A percentile compares a stretch with the other conserved stretches of the same genome.
These are phyloP conservation scores for Nematodospora valgi DNA, from an alignment of 805 yeast species.

Conservation along the genomic window DNA sequence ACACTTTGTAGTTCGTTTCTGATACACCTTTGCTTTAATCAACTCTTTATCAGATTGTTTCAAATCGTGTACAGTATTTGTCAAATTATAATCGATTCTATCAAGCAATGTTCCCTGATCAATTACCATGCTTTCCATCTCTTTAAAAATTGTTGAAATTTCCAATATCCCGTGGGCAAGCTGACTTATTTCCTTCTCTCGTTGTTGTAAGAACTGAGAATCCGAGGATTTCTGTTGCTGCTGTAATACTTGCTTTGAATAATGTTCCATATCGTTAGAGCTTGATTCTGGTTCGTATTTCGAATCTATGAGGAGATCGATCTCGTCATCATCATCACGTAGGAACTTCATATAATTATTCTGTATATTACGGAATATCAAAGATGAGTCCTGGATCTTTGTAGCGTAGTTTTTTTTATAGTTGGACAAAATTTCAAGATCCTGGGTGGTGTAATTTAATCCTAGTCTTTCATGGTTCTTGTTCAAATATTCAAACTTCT, in stretches of 20 bases:
- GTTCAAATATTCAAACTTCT: slow-evolving; percentile 50
- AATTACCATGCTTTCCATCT: slow-evolving; percentile 84
- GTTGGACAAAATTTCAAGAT: slow-evolving; percentile 68
- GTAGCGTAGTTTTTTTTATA: slow-evolving; percentile 82
- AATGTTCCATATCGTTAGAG: slow-evolving; percentile 27
- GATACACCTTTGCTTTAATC: slow-evolving; percentile 72
- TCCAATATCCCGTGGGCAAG: slow-evolving; percentile 94
- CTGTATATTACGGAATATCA: slow-evolving; percentile 81
- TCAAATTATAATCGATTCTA: slow-evolving; percentile 88
- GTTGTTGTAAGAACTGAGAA: slow-evolving; percentile 16
- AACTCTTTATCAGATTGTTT: slow-evolving; percentile 77
- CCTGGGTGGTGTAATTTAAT: slow-evolving; percentile 41
- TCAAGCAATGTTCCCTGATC: slow-evolving; percentile 96
- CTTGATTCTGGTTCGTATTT: slow-evolving; percentile 13
- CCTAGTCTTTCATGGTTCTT: slow-evolving; percentile 40
- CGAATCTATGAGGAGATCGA: slow-evolving; percentile 7
- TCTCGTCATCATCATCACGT: slow-evolving; percentile 66
- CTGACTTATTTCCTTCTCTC: slow-evolving; percentile 87
- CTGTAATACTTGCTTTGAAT: slow-evolving; percentile 31
- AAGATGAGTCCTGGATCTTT: slow-evolving; percentile 73
- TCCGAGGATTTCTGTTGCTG: slow-evolving; percentile 23
- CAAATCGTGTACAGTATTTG: slow-evolving; percentile 72
- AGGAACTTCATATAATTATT: slow-evolving; percentile 83
- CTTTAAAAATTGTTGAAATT: slow-evolving; percentile 88
- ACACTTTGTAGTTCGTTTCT: slow-evolving; percentile 87